phyloP scores from a whole-genome alignment of 73 alveolate species.

The Paramecium primaurelia region DNA sequence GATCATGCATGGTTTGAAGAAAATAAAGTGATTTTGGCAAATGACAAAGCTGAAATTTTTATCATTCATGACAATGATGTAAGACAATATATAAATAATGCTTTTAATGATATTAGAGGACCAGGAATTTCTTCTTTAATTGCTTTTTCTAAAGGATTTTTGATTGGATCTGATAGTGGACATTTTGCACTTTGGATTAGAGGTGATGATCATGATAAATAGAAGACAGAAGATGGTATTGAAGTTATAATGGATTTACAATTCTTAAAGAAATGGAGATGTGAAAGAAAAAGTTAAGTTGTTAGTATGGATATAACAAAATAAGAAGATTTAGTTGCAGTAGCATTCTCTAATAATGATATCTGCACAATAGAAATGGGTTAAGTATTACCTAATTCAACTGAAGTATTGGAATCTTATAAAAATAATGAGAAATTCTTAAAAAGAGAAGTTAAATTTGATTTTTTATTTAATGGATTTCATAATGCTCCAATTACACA shows the following conservation, averaged over 20 bases:
- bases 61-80: conserved; percentile 75
- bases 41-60: conserved; percentile 80
- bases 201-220: conserved; percentile 72
- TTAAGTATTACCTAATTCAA: conserved; percentile 44
- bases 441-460: conserved; percentile 88
- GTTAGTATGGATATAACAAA: conserved; percentile 79
- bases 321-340: conserved; percentile 89
- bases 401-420: conserved; percentile 64
- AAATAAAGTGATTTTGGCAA: conserved; percentile 72
- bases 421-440: conserved; percentile 69
- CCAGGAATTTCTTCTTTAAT: conserved; percentile 52
- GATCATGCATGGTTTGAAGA: conserved; percentile 91
- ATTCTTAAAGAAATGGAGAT: conserved; percentile 51
- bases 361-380: conserved; percentile 74
- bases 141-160: conserved; percentile 74
- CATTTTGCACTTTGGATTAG: conserved; percentile 81
- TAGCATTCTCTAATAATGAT: conserved; percentile 90
- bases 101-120: conserved; percentile 4
- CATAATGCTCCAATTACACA: conserved; percentile 93
- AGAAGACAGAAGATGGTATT: conserved; percentile 75
- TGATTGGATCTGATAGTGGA: conserved; percentile 82
- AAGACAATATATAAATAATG: conserved; percentile 67
- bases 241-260: conserved; percentile 51
- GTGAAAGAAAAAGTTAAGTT: conserved; percentile 58
- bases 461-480: conserved; percentile 94